Base-by-base conservation (phyloP, 2,329 filamentous ascomycete genomes). In the Aspergillus sp. region DNA sequence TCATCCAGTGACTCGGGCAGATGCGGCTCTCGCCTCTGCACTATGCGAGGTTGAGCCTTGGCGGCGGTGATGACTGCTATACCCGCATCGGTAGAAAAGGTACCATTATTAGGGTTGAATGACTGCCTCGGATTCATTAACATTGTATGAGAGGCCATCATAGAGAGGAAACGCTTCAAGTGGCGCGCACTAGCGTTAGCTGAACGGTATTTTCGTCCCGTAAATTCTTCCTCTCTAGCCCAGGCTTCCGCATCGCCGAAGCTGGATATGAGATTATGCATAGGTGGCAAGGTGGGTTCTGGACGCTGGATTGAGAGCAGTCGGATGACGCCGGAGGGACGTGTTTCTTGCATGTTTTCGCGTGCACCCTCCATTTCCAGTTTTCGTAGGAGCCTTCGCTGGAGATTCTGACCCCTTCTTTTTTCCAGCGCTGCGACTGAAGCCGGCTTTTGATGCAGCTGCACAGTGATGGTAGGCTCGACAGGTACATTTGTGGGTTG, bases 31-130 rank as follows among this genome's bases (percentile, higher is more conserved):
- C 19, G 54, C 58, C 54, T 67, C 43, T 28, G 53, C 54, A 15
- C 31, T 45, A 11, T 57, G 25, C 43, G 57, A 28, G 7, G 28
- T 7, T 46, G 31, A 30, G 34, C 22, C 43, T 30, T 46, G n/a
- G 56, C 48, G 38, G 50, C 64, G 34, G 53, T 55, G 34, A 61
- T 43, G 34, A 65, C 61, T 61, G 64, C 60, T n/a, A 70, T 53
- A 25, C 66, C 67, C 55, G 74, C 74, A n/a, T 78, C 71, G 0
- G 81, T 83, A 2, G 77, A 79, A 66, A 83, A 83, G 0, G 81
- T 83, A 4, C 81, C 81, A 34, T 69, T 80, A 3, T 64, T 61
- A 8, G 67, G 31, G 60, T 82, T 72, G 65, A 81, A 83, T 1
- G 61, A 57, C 52, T 80, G 77, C 15, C 63, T 64, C 19, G 79